A percentile compares a stretch with the other conserved stretches of the same genome.
These are phyloP conservation scores for Spergularia marina DNA, from an alignment of 148 eudicot species.

Conservation along the genomic window DNA sequence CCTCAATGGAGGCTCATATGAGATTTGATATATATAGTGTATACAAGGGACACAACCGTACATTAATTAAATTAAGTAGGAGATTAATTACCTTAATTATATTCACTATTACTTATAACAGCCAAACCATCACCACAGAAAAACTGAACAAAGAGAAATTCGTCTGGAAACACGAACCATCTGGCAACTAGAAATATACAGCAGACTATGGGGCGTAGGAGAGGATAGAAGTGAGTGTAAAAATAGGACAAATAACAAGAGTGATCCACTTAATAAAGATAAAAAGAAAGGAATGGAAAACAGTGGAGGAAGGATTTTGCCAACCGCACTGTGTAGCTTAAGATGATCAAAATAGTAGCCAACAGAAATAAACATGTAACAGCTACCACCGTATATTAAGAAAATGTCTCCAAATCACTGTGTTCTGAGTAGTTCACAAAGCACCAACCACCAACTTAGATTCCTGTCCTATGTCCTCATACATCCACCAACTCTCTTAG, in stretches of 20 bases:
- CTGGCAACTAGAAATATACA: background rate
- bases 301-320: background rate
- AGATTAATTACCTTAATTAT: too few species aligned
- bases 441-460: background rate
- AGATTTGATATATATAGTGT: too few species aligned
- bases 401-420: too few species aligned
- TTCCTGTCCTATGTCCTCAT: too few species aligned
- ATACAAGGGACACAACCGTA: too few species aligned
- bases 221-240: background rate
- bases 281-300: background rate
- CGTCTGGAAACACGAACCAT: background rate
- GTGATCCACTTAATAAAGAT: background rate
- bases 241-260: background rate
- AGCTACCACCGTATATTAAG: background rate
- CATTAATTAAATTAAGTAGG: too few species aligned
- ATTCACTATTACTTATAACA: background rate
- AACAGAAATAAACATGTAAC: background rate
- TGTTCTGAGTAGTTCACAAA: background rate
- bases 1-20: too few species aligned
- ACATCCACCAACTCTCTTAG: too few species aligned
- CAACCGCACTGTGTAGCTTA: background rate
- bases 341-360: background rate
- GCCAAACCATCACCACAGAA: background rate
- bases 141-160: background rate
- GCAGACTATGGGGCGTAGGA: background rate